Conservation (phyloP, 257 asterid genomes). For the Penstemon eatonii region DNA sequence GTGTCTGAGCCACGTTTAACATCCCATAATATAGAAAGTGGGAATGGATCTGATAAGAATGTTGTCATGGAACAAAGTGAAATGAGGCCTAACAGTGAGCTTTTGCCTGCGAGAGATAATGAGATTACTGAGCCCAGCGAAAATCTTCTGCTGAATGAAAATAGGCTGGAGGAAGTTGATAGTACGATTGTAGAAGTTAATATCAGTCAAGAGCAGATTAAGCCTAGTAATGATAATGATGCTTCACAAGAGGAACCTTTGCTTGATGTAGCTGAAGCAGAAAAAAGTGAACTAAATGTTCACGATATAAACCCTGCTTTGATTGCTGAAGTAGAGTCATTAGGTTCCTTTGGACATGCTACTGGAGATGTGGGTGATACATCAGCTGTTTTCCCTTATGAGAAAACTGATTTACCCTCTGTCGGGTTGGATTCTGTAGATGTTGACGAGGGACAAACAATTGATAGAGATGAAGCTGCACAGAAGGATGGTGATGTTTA, state of each 20-base stretch:
- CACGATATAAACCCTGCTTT: slow-evolving; percentile 32
- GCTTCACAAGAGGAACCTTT: slow-evolving; percentile 31
- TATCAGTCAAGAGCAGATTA: slow-evolving; percentile 27
- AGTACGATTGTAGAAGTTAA: slow-evolving; percentile 17
- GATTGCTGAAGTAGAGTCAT: slow-evolving; percentile 24
- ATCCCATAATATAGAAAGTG: slow-evolving; percentile 37
- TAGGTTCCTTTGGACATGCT: slow-evolving; percentile 24
- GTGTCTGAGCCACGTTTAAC: slow-evolving; percentile 31
- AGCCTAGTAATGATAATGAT: slow-evolving; percentile 27
- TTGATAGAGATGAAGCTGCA: slow-evolving; percentile 36
- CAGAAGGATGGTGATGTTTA: slow-evolving; percentile 36
- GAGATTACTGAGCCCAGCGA: slow-evolving; percentile 35
- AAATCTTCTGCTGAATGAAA: slow-evolving; percentile 32
- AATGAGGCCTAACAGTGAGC: slow-evolving; percentile 30
- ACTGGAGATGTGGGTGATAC: slow-evolving; percentile 30
- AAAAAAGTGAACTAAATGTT: slow-evolving; percentile 25
- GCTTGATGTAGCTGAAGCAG: slow-evolving; percentile 34
- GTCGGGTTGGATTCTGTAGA: slow-evolving; percentile 39
- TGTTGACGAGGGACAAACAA: slow-evolving; percentile 35
- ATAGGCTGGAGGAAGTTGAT: slow-evolving; percentile 36
- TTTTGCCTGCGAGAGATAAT: slow-evolving; percentile 34
- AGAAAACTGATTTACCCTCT: slow-evolving; percentile 36
- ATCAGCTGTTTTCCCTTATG: slow-evolving; percentile 28
- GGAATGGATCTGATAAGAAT: slow-evolving; percentile 28
- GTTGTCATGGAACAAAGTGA: slow-evolving; percentile 28